Percentiles rank a stretch among this genome's conserved stretches.
Conservation (phyloP, 345 rosid genomes). For the Gynandropsis gynandra region DNA sequence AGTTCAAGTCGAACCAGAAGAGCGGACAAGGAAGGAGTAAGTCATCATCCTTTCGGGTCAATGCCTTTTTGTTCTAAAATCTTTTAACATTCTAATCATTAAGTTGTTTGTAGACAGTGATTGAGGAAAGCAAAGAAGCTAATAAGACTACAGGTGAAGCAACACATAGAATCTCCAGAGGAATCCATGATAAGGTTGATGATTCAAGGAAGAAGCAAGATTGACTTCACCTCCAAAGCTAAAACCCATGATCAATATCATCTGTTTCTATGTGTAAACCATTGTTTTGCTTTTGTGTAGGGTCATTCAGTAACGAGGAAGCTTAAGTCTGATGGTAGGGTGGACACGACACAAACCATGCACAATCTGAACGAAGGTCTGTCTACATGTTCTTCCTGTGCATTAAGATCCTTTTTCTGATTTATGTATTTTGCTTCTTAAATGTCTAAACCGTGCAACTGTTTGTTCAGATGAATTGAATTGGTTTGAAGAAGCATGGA, state of each 20-base stretch:
- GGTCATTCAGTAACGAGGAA: conserved; percentile 76
- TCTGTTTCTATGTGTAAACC: neutral
- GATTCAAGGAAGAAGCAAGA: neutral
- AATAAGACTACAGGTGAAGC: conserved; percentile 72
- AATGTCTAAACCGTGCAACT: neutral
- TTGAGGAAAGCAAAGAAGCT: conserved; percentile 86
- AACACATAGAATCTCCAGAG: conserved; percentile 69
- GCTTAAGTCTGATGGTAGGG: conserved; percentile 66
- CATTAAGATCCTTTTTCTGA: too few relatives aligned
- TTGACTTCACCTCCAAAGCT: neutral
- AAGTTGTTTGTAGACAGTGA: conserved; percentile 37
- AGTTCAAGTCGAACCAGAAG: conserved; percentile 54
- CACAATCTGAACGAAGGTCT: conserved; percentile 74
- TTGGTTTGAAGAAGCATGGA: conserved; percentile 63
- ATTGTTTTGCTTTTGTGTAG: conserved; percentile 28
- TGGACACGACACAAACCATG: conserved; percentile 60
- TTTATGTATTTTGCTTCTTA: too few relatives aligned
- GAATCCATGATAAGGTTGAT: conserved; percentile 68
- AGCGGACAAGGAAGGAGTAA: conserved; percentile 65
- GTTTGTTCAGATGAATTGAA: conserved; percentile 46
- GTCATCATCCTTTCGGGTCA: conserved; percentile 2
- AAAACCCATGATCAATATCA: too few relatives aligned
- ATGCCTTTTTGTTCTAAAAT: neutral
- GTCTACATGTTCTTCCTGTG: too few relatives aligned
- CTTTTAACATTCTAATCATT: neutral